A percentile compares a stretch with the other conserved stretches of the same genome.
These are phyloP conservation scores for Suillus subalutaceus DNA, from an alignment of 768 basidiomycete genomes.

Conservation along the genomic window DNA sequence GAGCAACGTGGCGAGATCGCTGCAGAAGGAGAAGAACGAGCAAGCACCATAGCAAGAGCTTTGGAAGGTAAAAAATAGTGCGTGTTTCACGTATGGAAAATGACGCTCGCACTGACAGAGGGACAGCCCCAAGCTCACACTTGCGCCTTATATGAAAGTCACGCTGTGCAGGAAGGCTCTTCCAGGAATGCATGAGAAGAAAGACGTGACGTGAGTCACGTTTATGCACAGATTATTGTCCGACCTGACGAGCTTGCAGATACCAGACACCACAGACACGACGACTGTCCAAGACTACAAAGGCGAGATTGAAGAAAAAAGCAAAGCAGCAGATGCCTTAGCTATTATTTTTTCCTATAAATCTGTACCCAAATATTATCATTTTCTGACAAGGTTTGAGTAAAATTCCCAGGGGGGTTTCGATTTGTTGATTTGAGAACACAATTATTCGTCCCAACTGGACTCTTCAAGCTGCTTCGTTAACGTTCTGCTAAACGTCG, in stretches of 20 bases:
- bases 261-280: constrained; percentile 58
- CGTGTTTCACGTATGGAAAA: constrained; percentile 26
- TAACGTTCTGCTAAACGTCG: constrained; percentile 1
- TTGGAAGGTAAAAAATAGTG: constrained; percentile 66
- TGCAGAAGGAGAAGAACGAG: constrained; percentile 36
- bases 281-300: constrained; percentile 60
- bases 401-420: constrained; percentile 19
- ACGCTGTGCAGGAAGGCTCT: constrained; percentile 57
- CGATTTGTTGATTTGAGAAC: constrained; percentile 11
- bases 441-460: constrained; percentile 1
- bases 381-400: constrained; percentile 1
- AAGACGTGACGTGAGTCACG: constrained; percentile 52
- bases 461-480: background rate
- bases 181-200: constrained; percentile 39
- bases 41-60: constrained; percentile 35
- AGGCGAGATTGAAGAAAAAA: constrained; percentile 53
- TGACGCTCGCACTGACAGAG: constrained; percentile 9
- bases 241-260: constrained; percentile 37
- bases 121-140: constrained; percentile 53
- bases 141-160: constrained; percentile 71
- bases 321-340: constrained; percentile 29
- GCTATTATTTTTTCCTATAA: constrained; percentile 28
- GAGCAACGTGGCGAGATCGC: constrained; percentile 33
- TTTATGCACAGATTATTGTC: background rate
- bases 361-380: constrained; percentile 15